These are phyloP conservation scores for Colletotrichum acutatum DNA, from an alignment of 2,329 filamentous ascomycete species.

Conservation along the genomic window DNA sequence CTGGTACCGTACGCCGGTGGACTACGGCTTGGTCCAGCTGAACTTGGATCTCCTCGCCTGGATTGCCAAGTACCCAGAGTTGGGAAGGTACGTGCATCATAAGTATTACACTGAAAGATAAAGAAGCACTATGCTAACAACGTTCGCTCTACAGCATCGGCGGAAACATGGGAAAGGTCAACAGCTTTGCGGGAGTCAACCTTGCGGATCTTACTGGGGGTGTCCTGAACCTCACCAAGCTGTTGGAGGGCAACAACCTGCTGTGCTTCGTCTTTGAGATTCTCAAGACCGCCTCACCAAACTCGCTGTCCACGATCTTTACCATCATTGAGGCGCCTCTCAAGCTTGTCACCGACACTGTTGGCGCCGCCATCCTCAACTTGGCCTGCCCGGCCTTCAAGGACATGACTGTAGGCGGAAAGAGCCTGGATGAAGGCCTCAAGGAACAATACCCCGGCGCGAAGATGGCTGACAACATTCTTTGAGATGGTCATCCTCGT, in stretches of 20 bases:
- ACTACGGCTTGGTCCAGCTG: constrained; percentile 58
- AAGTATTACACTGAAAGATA: too few species aligned
- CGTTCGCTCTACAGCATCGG: constrained; percentile 50
- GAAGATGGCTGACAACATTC: neutral
- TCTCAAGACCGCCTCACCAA: constrained; percentile 53
- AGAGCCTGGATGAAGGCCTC: constrained; percentile 27
- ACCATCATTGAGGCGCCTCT: constrained; percentile 44
- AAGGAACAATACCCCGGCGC: constrained; percentile 21
- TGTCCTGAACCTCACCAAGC: constrained; percentile 52
- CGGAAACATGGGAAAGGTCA: constrained; percentile 61
- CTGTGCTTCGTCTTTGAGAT: constrained; percentile 52
- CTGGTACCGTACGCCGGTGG: constrained; percentile 56
- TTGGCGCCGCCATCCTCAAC: constrained; percentile 42
- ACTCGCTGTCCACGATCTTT: constrained; percentile 52
- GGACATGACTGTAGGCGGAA: constrained; percentile 42
- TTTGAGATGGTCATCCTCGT: neutral
- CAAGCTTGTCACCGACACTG: constrained; percentile 45
- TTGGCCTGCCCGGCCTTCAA: constrained; percentile 44
- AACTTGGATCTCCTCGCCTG: constrained; percentile 52
- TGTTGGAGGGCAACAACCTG: constrained; percentile 59
- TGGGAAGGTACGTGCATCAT: constrained; percentile 39
- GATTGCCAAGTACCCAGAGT: constrained; percentile 52
- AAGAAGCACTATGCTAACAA: neutral
- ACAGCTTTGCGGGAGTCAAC: constrained; percentile 61
- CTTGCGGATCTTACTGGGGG: constrained; percentile 54